Percentiles rank a stretch among this genome's conserved stretches.
These are phyloP conservation scores for Exophiala sp. DNA, from an alignment of 2,329 filamentous ascomycete genomes.

Conservation along the genomic window DNA sequence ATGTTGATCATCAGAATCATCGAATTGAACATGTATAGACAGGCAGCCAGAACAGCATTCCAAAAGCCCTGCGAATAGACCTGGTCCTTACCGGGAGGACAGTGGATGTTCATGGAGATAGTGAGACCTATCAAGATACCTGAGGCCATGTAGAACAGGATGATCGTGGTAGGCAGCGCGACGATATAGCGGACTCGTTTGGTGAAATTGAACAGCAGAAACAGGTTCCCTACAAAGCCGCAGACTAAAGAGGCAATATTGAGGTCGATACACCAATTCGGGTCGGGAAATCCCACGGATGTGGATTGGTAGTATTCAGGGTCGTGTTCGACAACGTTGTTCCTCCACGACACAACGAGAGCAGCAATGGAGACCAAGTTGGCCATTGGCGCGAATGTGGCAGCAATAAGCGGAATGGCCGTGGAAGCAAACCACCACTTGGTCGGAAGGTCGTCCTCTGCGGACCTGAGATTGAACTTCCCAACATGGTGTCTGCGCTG, in stretches of 20 bases:
- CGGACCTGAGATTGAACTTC: constrained; percentile 34
- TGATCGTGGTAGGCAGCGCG: constrained; percentile 75
- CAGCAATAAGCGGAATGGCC: constrained; percentile 68
- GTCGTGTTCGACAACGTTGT: constrained; percentile 41
- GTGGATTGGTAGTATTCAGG: constrained; percentile 43
- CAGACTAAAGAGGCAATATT: constrained; percentile 73
- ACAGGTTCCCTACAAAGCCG: constrained; percentile 72
- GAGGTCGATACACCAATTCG: constrained; percentile 65
- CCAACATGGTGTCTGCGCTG: constrained; percentile 16
- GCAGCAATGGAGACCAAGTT: constrained; percentile 84
- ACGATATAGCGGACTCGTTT: constrained; percentile 70
- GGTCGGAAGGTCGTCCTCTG: constrained; percentile 39
- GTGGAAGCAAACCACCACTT: constrained; percentile 50
- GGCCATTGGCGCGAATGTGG: constrained; percentile 76
- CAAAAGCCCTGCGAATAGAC: constrained; percentile 76
- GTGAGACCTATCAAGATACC: constrained; percentile 62
- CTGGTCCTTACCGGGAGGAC: constrained; percentile 45
- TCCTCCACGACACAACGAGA: constrained; percentile 72
- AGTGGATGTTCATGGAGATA: constrained; percentile 58
- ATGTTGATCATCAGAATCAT: constrained; percentile 74
- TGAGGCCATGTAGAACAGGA: constrained; percentile 65
- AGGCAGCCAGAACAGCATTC: constrained; percentile 74
- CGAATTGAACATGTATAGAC: constrained; percentile 72
- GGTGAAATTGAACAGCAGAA: constrained; percentile 82
- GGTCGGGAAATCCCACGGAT: constrained; percentile 58